Conservation (phyloP, 495 filamentous ascomycete genomes). For the Penicillium daleae region DNA sequence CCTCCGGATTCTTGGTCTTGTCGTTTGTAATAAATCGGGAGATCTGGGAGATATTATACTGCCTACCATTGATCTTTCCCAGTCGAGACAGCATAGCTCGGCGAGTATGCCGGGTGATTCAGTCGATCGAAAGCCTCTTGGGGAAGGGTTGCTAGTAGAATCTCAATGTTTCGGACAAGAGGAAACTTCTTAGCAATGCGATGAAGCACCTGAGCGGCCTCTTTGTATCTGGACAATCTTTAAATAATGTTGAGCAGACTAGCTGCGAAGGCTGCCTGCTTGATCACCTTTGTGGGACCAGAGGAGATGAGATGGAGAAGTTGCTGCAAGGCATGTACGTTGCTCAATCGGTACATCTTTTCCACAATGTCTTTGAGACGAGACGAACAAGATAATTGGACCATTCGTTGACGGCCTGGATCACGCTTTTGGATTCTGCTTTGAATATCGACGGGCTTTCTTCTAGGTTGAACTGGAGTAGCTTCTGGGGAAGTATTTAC, state of each 20-base stretch:
- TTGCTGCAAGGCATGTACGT: slow-evolving; percentile 2
- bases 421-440: slow-evolving; percentile 15
- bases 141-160: slow-evolving; percentile 16
- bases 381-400: slow-evolving; percentile 8
- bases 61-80: slow-evolving; percentile 16
- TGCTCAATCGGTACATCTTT: slow-evolving; percentile 15
- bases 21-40: slow-evolving; percentile 2
- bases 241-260: slow-evolving; percentile 18
- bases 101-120: background rate
- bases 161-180: slow-evolving; percentile 21
- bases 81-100: background rate
- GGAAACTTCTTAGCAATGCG: slow-evolving; percentile 20
- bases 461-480: background rate
- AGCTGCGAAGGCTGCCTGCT: slow-evolving; percentile 8
- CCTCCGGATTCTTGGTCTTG: background rate
- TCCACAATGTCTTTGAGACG: slow-evolving; percentile 15
- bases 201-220: slow-evolving; percentile 15
- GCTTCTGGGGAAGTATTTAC: slow-evolving; percentile 13
- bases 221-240: slow-evolving; percentile 23
- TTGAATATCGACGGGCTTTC: slow-evolving; percentile 7
- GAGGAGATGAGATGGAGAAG: slow-evolving; percentile 13
- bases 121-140: slow-evolving; percentile 17
- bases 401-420: slow-evolving; percentile 21
- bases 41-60: slow-evolving; percentile 8
- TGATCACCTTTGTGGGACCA: slow-evolving; percentile 4